These are phyloP conservation scores for Solanum chilense DNA, from an alignment of 257 asterid genomes.

Conservation along the genomic window DNA sequence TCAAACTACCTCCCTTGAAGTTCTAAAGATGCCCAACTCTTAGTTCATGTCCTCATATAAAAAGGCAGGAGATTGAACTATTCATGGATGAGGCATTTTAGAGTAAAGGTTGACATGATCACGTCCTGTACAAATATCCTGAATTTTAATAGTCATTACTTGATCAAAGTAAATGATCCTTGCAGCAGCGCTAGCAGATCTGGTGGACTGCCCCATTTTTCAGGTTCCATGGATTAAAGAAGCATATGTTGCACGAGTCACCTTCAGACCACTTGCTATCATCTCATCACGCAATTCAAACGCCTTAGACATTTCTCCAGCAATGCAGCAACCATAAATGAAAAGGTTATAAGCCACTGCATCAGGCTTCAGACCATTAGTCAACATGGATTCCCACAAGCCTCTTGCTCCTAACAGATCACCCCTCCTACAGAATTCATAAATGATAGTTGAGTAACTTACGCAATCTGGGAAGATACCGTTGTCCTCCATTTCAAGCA, in stretches of 20 bases:
- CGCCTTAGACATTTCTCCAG: slow-evolving; percentile 56
- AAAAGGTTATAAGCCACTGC: slow-evolving; percentile 60
- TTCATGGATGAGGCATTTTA: neutral
- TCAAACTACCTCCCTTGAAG: neutral
- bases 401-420: slow-evolving; percentile 49
- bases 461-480: slow-evolving; percentile 62
- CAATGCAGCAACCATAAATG: slow-evolving; percentile 54
- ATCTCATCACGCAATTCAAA: slow-evolving; percentile 46
- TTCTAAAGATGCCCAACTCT: neutral
- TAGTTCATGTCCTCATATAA: neutral
- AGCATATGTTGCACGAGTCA: slow-evolving; percentile 23
- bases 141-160: neutral
- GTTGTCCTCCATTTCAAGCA: slow-evolving; percentile 46
- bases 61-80: neutral
- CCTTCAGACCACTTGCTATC: slow-evolving; percentile 57
- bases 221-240: neutral
- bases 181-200: neutral
- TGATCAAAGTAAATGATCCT: neutral
- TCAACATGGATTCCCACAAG: slow-evolving; percentile 67
- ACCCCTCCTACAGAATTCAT: slow-evolving; percentile 50
- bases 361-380: slow-evolving; percentile 57
- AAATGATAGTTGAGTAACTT: slow-evolving; percentile 62
- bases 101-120: neutral
- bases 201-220: neutral
- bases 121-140: neutral